Conservation (phyloP, 176 grass and related monocot genomes). For the Triticum monococcum region DNA sequence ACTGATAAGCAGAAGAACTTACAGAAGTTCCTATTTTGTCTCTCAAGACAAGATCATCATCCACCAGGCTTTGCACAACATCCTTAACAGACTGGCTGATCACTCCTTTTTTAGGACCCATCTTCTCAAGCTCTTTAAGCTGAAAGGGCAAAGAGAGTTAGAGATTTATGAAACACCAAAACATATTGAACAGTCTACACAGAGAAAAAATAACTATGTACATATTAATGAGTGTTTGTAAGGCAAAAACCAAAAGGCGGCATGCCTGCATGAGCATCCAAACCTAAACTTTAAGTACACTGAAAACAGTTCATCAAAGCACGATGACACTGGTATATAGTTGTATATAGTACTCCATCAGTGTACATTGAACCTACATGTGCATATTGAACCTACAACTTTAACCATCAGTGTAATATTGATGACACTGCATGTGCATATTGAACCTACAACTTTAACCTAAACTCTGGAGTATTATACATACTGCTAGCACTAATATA, state of each 20-base stretch:
- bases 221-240: neutral
- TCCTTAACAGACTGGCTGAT: slow-evolving; percentile 99
- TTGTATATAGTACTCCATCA: neutral
- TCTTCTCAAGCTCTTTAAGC: slow-evolving; percentile 98
- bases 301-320: slow-evolving; percentile 1
- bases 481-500: neutral
- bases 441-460: no score
- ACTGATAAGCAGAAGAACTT: slow-evolving; percentile 23
- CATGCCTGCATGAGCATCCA: neutral
- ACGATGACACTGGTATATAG: neutral
- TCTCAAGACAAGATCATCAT: slow-evolving; percentile 98
- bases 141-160: slow-evolving; percentile 13
- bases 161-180: neutral
- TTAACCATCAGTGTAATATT: no score
- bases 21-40: slow-evolving; percentile 99
- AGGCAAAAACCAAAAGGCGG: neutral
- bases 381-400: no score
- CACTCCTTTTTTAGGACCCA: slow-evolving; percentile 91
- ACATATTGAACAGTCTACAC: neutral
- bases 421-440: no score
- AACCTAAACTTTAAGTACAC: neutral
- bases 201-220: neutral
- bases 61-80: slow-evolving; percentile 92
- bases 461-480: no score
- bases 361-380: no score